Evolutionary conservation across 1,284 basidiomycete species (phyloP).

Genomic region (Ustilago trichophora): DNA sequence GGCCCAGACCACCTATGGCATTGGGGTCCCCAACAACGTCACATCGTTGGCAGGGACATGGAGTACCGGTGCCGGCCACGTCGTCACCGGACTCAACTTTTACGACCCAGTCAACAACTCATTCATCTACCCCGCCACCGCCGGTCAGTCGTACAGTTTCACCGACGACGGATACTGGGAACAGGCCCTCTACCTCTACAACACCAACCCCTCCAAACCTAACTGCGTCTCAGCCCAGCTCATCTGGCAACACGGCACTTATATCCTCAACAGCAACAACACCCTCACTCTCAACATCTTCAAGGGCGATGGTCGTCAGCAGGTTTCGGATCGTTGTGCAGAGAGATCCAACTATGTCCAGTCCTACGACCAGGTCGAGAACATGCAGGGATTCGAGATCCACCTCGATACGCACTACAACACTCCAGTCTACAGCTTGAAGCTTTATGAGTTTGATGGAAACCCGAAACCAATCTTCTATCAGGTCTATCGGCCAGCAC

Average conservation of each 20-base stretch:
- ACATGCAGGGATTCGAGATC: conserved; percentile 48
- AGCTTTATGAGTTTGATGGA: conserved; percentile 55
- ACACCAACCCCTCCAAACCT: conserved; percentile 53
- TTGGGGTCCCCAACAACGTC: conserved; percentile 41
- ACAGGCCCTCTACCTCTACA: conserved; percentile 56
- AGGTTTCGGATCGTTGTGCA: conserved; percentile 34
- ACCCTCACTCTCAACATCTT: conserved; percentile 51
- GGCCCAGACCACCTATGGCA: conserved; percentile 33
- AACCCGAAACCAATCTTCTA: conserved; percentile 49
- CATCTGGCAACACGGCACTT: conserved; percentile 63
- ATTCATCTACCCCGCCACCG: conserved; percentile 55
- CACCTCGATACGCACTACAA: conserved; percentile 33
- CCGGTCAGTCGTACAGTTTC: conserved; percentile 63
- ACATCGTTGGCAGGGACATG: conserved; percentile 57
- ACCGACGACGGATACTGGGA: conserved; percentile 36
- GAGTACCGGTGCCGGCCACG: conserved; percentile 55
- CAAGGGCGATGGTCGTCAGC: conserved; percentile 53
- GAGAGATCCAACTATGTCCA: conserved; percentile 47
- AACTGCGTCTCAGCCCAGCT: conserved; percentile 60
- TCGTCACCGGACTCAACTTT: conserved; percentile 60
- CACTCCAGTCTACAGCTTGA: conserved; percentile 34
- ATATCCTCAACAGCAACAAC: conserved; percentile 39
- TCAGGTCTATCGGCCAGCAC: conserved; percentile 51
- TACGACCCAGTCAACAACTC: conserved; percentile 60
- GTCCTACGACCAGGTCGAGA: conserved; percentile 49